A percentile compares a stretch with the other conserved stretches of the same genome.
Evolutionary conservation across 768 basidiomycete genomes (phyloP).

Genomic region (Boletus tylopilopsis): DNA sequence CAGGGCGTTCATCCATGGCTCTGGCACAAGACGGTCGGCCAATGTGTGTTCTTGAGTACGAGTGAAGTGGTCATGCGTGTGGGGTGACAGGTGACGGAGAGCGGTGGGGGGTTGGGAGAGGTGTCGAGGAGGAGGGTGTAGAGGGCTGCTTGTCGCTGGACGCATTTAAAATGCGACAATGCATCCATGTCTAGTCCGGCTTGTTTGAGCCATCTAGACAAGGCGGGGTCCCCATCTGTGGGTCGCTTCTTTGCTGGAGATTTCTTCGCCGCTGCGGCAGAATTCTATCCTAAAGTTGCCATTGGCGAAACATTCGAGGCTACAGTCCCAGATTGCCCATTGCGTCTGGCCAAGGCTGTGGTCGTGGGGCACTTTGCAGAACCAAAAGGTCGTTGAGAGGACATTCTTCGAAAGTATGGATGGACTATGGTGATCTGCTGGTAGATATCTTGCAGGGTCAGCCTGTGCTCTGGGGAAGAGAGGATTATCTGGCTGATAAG

Average conservation of each 20-base stretch:
- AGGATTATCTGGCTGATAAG: conserved; percentile 94
- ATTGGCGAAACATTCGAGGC: conserved; percentile 76
- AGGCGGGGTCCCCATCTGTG: conserved; percentile 24
- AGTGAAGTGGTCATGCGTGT: conserved; percentile 69
- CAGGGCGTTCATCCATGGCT: conserved; percentile 63
- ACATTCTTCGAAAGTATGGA: conserved; percentile 92
- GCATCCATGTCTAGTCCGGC: conserved; percentile 55
- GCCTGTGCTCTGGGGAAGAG: conserved; percentile 75
- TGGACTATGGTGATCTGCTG: conserved; percentile 93
- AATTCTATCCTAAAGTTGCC: conserved; percentile 76
- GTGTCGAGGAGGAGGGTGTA: conserved; percentile 56
- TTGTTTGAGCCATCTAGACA: conserved; percentile 66
- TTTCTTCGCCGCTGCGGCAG: conserved; percentile 33
- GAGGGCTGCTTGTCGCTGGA: conserved; percentile 49
- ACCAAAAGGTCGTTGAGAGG: conserved; percentile 86
- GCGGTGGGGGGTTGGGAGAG: conserved; percentile 38
- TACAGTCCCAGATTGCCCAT: conserved; percentile 85
- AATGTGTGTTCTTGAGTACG: conserved; percentile 63
- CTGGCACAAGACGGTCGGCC: conserved; percentile 82
- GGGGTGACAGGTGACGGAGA: conserved; percentile 60
- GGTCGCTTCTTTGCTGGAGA: conserved; percentile 30
- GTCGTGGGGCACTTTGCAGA: conserved; percentile 80
- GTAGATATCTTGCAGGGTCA: conserved; percentile 95
- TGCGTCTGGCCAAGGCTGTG: conserved; percentile 76
- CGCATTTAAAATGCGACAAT: conserved; percentile 72